A percentile compares a stretch with the other conserved stretches of the same genome.
phyloP scores from a whole-genome alignment of 805 yeast species.

The Saccharomycopsis sp. region DNA sequence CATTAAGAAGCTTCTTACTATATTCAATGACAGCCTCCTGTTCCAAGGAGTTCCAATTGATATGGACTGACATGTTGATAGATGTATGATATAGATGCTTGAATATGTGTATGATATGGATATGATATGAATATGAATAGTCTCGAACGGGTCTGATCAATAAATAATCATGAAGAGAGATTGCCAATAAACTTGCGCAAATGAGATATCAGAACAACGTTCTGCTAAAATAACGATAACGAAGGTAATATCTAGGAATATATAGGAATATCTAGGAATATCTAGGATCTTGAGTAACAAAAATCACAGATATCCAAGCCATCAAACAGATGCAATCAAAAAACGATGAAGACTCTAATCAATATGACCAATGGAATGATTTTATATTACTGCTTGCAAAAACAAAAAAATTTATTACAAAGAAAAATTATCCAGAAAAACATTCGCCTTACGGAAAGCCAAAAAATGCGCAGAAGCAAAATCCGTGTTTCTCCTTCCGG shows the following conservation, averaged over 20 bases:
- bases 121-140: background rate
- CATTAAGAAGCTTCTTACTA: constrained; percentile 59
- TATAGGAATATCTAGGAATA: too few relatives aligned
- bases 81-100: background rate
- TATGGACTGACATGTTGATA: constrained; percentile 71
- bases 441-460: background rate
- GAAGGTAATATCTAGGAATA: too few relatives aligned
- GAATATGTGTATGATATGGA: background rate
- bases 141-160: too few relatives aligned
- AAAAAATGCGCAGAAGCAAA: background rate
- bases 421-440: background rate
- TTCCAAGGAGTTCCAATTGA: constrained; percentile 72
- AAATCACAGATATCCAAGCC: too few relatives aligned
- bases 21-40: constrained; percentile 54
- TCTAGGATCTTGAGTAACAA: too few relatives aligned
- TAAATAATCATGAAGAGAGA: background rate
- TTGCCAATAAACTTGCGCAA: too few relatives aligned
- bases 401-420: background rate
- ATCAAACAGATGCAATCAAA: too few relatives aligned
- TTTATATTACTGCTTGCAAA: too few relatives aligned
- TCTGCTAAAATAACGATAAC: too few relatives aligned
- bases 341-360: too few relatives aligned
- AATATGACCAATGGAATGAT: too few relatives aligned
- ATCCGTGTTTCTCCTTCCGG: background rate
- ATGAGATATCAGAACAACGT: too few relatives aligned